Base-by-base conservation (phyloP, 2,329 filamentous ascomycete genomes). In the Endothia cerciana region DNA sequence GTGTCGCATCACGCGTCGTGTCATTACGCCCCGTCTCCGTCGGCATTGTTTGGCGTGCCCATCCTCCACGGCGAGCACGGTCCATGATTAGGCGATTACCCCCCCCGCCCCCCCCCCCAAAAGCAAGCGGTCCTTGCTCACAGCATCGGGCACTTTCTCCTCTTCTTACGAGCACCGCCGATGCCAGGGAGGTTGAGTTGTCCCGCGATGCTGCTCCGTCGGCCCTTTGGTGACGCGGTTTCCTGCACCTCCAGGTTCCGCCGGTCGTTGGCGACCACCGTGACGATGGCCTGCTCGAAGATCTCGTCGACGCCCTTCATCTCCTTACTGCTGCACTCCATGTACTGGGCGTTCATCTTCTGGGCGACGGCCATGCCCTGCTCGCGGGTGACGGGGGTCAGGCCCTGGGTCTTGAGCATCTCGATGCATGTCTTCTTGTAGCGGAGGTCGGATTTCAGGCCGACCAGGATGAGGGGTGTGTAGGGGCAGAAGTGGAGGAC, bases 401-500 rank as follows among this genome's bases (percentile, higher is more conserved):
- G 86, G 58, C 95, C 95, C 78, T 99, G 95, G 19, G 94, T 97
- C 82, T 97, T 97, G 80, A 99, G 92, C 77, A 99, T 93, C 77
- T 99, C 95, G 79, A 98, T 97, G 80, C 95, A 98, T 62, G 93
- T 94, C 79, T 92, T 91, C 85, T 98, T 98, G 81, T 90, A 88
- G 73, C 95, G 93, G 68, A 99, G 89, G 79, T 99, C 95, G 30
- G 94, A 97, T 81, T 99, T 99, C 75, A 99, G 89, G 66, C 94
- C 95, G 71, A 97, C 91, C 64, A 99, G 91, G 76, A 99, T 91
- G 70, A 99, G 89, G 30, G 95, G 95, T 1, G 94, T 98, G 74
- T 95, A 97, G 19, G 95, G 95, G 81, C 95, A 98, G 84, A 99
- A 99, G 80, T 99, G 95, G 64, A 98, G 88, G 73, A 99, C 95